A percentile compares a stretch with the other conserved stretches of the same genome.
Conservation (phyloP, 345 rosid species). For the Excoecaria agallocha region DNA sequence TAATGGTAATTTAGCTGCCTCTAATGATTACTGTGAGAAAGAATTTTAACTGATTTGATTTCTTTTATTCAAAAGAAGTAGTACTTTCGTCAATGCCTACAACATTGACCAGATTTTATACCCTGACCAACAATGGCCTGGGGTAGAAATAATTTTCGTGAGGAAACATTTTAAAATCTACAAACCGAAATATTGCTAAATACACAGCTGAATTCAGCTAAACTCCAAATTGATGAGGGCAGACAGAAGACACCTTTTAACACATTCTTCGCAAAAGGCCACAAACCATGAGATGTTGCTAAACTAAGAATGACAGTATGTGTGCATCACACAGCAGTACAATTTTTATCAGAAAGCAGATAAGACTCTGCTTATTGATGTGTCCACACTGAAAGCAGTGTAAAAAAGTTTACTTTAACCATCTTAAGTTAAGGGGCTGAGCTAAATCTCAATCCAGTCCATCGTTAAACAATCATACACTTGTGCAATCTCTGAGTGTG, state of each 20-base stretch:
- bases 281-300: background rate
- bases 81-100: background rate
- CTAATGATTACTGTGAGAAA: background rate
- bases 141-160: background rate
- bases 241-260: background rate
- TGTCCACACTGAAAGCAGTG: background rate
- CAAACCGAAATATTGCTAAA: background rate
- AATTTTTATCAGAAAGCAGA: background rate
- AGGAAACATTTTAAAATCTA: background rate
- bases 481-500: slow-evolving; percentile 11
- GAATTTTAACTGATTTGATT: background rate
- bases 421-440: background rate
- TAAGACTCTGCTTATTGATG: background rate
- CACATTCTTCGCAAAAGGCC: background rate
- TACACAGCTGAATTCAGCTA: background rate
- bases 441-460: background rate
- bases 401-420: background rate
- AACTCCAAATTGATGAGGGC: background rate
- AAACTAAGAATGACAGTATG: background rate
- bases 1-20: background rate
- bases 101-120: slow-evolving; percentile 3
- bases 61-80: background rate
- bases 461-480: background rate
- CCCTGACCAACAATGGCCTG: background rate
- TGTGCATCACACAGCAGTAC: background rate